Percentiles rank a stretch among this genome's conserved stretches.
Evolutionary conservation across 2,329 filamentous ascomycete species (phyloP).

Genomic region (Lasiodiplodia sp.): DNA sequence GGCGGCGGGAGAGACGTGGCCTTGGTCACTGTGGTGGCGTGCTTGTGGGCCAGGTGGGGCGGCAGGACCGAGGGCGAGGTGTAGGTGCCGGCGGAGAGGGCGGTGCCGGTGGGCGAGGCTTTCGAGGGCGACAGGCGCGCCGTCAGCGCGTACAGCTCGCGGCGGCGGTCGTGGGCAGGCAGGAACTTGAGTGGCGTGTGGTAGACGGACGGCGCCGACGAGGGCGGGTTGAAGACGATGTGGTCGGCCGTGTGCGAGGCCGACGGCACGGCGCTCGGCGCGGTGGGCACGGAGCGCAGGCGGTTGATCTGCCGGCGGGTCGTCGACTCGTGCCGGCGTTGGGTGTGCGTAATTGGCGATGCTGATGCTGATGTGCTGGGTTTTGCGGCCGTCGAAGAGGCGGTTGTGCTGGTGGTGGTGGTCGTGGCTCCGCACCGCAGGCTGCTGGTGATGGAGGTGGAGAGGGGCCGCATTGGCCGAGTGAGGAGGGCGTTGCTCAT

Average conservation of each 20-base stretch:
- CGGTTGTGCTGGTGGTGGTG: slow-evolving; percentile 6
- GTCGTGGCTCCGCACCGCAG: slow-evolving; percentile 17
- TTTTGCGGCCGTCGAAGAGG: slow-evolving; percentile 1
- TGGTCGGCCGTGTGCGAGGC: slow-evolving; percentile 51
- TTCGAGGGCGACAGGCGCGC: slow-evolving; percentile 33
- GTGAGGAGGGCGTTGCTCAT: slow-evolving; percentile 29
- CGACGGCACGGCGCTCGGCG: slow-evolving; percentile 14
- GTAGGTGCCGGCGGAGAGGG: slow-evolving; percentile 25
- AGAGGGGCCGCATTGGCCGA: slow-evolving; percentile 27
- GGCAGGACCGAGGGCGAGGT: slow-evolving; percentile 34
- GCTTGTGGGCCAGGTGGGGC: slow-evolving; percentile 9
- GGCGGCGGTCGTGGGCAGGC: slow-evolving; percentile 64
- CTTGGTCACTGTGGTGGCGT: slow-evolving; percentile 36
- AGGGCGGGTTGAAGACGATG: slow-evolving; percentile 72
- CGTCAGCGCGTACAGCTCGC: slow-evolving; percentile 52
- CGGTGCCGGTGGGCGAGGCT: slow-evolving; percentile 41
- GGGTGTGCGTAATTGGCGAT: slow-evolving; percentile 3
- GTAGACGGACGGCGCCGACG: slow-evolving; percentile 67
- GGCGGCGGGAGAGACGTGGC: slow-evolving; percentile 54
- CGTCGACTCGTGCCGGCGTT: slow-evolving; percentile 25
- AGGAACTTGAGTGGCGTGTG: slow-evolving; percentile 72
- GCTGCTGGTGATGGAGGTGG: slow-evolving; percentile 16
- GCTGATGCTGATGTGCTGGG: slow-evolving; percentile 9
- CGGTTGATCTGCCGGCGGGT: slow-evolving; percentile 20
- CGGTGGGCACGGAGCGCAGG: slow-evolving; percentile 13